Conservation (phyloP, 225 moss, liverwort and hornwort genomes). For the Polytrichum commune region DNA sequence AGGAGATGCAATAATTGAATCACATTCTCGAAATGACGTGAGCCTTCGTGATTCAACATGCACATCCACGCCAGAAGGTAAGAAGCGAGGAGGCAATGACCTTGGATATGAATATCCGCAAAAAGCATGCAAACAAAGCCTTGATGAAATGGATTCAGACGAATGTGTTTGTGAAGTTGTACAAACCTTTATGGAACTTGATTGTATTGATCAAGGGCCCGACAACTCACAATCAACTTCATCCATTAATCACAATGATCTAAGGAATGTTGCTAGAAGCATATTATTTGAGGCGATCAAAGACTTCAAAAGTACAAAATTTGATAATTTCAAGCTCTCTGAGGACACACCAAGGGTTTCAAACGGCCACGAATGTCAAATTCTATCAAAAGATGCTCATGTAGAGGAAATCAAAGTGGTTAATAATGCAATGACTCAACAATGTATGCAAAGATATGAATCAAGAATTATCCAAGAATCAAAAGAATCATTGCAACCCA, state of each 20-base stretch:
- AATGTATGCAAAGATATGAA: not conserved
- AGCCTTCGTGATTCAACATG: not conserved
- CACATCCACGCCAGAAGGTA: not conserved
- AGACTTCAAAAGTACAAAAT: not conserved
- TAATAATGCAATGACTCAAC: not conserved
- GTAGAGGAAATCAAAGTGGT: not conserved
- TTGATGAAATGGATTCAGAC: not conserved
- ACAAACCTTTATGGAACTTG: not conserved
- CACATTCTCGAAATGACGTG: not conserved
- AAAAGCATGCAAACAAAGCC: not conserved
- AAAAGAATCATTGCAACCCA: no score
- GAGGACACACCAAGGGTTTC: not conserved
- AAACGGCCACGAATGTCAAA: not conserved
- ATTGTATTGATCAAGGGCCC: not conserved
- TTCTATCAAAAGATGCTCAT: no score
- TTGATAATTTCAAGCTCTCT: no score
- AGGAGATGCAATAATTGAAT: not conserved
- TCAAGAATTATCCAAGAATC: not conserved
- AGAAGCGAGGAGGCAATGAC: slow-evolving; percentile 4
- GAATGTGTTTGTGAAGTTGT: not conserved
- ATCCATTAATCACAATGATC: not conserved
- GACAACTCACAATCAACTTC: no score
- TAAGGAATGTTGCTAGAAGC: not conserved
- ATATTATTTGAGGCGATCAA: not conserved
- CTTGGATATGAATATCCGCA: slow-evolving; percentile 1